Conservation (phyloP, 306 rosid genomes). For the Oxytropis ochrocephala region DNA sequence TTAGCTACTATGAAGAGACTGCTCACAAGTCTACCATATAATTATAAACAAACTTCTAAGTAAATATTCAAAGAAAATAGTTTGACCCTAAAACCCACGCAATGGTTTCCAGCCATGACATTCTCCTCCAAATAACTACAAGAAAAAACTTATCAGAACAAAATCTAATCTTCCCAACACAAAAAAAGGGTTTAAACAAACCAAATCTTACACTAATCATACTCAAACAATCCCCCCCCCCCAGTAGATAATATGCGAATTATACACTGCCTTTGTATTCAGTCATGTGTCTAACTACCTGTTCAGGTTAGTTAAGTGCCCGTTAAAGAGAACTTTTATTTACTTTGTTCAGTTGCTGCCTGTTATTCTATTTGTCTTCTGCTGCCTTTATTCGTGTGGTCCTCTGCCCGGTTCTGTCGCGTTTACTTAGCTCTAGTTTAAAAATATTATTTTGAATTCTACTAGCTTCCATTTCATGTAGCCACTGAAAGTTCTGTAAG, state of each 20-base stretch:
- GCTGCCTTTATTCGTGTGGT: not conserved
- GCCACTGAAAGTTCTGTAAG: not conserved
- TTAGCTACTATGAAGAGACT: not conserved
- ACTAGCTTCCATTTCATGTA: not conserved
- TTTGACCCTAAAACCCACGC: not conserved
- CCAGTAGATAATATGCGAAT: not conserved
- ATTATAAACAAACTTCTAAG: not conserved
- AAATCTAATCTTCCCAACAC: not conserved
- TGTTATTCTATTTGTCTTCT: not conserved
- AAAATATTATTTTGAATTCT: not conserved
- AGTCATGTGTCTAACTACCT: not conserved
- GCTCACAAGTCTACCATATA: conserved; percentile 8
- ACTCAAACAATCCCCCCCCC: not conserved
- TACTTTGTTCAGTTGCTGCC: not conserved
- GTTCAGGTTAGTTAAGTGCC: not conserved
- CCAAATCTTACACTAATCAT: not conserved
- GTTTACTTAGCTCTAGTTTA: not conserved
- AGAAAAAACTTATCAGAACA: not conserved
- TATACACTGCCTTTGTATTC: not conserved
- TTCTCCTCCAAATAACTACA: not conserved
- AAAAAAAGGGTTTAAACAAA: not conserved
- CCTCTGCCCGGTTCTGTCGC: not conserved
- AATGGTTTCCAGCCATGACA: not conserved
- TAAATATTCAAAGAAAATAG: not conserved
- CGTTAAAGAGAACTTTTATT: not conserved